A percentile compares a stretch with the other conserved stretches of the same genome.
Evolutionary conservation across 148 eudicot species (phyloP).

Genomic region (Chenopodium album): DNA sequence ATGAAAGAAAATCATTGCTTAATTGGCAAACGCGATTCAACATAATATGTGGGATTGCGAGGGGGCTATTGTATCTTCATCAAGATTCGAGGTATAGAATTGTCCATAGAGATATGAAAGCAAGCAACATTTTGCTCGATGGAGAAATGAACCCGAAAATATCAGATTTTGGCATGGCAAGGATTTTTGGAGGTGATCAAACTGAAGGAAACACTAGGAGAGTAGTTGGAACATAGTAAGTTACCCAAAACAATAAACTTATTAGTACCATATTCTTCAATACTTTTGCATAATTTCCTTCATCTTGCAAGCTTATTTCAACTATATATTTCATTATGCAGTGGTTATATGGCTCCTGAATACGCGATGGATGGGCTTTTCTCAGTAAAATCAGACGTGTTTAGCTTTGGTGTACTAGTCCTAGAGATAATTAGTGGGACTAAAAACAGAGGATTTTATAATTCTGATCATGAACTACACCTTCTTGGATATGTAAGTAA

Average conservation of each 20-base stretch:
- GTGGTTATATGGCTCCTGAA: conserved; percentile 58
- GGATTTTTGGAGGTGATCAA: conserved; percentile 72
- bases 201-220: conserved; percentile 58
- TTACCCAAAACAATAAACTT: not conserved
- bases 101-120: conserved; percentile 73
- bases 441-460: conserved; percentile 34
- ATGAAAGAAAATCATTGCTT: conserved; percentile 41
- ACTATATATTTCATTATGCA: not conserved
- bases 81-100: conserved; percentile 73
- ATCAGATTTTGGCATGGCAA: conserved; percentile 88
- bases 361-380: conserved; percentile 45
- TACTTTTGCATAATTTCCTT: not conserved
- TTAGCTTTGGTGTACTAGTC: conserved; percentile 50
- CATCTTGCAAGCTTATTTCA: not conserved
- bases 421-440: conserved; percentile 42
- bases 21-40: conserved; percentile 62
- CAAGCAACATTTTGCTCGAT: conserved; percentile 71
- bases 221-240: conserved; percentile 83
- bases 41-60: conserved; percentile 62
- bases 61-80: conserved; percentile 82
- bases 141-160: conserved; percentile 69
- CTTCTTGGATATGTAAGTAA: conserved; percentile 45
- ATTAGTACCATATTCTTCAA: not conserved
- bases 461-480: conserved; percentile 29
- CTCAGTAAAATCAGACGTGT: conserved; percentile 50